Conservation (phyloP, 441 rosid species). For the Pelargonium citronellum region DNA sequence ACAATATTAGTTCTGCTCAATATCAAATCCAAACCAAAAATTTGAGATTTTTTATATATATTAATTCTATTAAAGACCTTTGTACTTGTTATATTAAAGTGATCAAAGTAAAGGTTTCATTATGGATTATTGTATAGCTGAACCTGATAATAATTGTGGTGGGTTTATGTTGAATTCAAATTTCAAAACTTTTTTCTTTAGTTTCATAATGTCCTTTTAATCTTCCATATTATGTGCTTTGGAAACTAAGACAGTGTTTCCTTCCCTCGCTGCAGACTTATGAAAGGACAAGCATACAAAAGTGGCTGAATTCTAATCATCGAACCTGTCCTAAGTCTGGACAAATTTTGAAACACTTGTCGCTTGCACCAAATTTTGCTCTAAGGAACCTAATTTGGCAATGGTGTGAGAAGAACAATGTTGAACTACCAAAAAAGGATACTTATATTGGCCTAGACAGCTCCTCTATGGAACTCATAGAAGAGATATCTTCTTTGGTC, state of each 20-base stretch:
- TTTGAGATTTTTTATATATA: neutral
- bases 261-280: slow-evolving; percentile 40
- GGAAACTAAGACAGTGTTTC: slow-evolving; percentile 10
- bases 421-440: slow-evolving; percentile 45
- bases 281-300: slow-evolving; percentile 68
- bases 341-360: slow-evolving; percentile 45
- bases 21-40: neutral
- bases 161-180: neutral
- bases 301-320: slow-evolving; percentile 68
- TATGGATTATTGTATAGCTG: neutral
- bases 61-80: too few species aligned
- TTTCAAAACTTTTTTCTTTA: neutral
- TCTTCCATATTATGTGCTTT: neutral
- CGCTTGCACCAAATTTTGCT: slow-evolving; percentile 67
- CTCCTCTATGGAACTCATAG: slow-evolving; percentile 26
- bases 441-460: slow-evolving; percentile 9
- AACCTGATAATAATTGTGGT: neutral
- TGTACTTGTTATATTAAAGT: too few species aligned
- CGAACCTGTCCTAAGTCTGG: slow-evolving; percentile 78
- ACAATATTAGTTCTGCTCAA: neutral
- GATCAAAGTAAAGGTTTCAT: too few species aligned
- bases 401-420: slow-evolving; percentile 69
- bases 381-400: slow-evolving; percentile 59
- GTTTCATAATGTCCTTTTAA: neutral
- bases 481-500: slow-evolving; percentile 40